These are phyloP conservation scores for Ustilago lituana DNA, from an alignment of 1,284 basidiomycete species.

Conservation along the genomic window DNA sequence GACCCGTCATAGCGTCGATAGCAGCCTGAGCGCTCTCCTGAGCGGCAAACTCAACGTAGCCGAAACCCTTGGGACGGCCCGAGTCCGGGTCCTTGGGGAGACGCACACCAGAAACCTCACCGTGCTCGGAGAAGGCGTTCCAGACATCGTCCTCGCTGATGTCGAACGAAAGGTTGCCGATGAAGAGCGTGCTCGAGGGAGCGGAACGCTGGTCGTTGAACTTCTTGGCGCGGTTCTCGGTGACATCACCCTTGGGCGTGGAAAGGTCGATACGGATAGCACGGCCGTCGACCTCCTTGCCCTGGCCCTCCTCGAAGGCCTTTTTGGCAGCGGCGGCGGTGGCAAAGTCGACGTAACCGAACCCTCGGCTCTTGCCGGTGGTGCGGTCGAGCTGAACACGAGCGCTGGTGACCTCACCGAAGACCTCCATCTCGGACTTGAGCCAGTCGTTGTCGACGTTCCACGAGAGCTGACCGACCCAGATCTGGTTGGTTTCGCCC, in stretches of 20 bases:
- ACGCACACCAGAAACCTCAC: conserved; percentile 86
- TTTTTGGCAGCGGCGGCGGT: conserved; percentile 71
- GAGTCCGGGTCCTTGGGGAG: conserved; percentile 93
- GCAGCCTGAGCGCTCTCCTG: conserved; percentile 85
- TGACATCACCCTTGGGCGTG: conserved; percentile 72
- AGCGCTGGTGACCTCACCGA: conserved; percentile 86
- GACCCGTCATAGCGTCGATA: conserved; percentile 75
- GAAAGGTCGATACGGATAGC: conserved; percentile 86
- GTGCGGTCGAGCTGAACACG: conserved; percentile 91
- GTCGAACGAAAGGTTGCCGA: conserved; percentile 90
- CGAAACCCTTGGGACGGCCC: conserved; percentile 92
- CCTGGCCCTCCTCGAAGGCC: conserved; percentile 77
- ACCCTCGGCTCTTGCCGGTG: conserved; percentile 71
- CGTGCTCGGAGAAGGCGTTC: conserved; percentile 90
- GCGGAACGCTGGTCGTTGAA: conserved; percentile 73
- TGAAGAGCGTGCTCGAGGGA: conserved; percentile 88
- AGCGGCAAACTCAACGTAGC: conserved; percentile 91
- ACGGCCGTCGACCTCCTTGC: conserved; percentile 88
- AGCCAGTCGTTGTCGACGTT: conserved; percentile 98
- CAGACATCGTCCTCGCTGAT: conserved; percentile 80
- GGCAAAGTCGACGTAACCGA: conserved; percentile 92
- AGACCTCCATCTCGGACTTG: conserved; percentile 85
- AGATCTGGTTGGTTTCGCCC: conserved; percentile 78
- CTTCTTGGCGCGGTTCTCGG: conserved; percentile 79
- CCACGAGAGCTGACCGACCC: conserved; percentile 94